Percentiles rank a stretch among this genome's conserved stretches.
Conservation (phyloP, 495 filamentous ascomycete species). For the Penicillium flavigenum region DNA sequence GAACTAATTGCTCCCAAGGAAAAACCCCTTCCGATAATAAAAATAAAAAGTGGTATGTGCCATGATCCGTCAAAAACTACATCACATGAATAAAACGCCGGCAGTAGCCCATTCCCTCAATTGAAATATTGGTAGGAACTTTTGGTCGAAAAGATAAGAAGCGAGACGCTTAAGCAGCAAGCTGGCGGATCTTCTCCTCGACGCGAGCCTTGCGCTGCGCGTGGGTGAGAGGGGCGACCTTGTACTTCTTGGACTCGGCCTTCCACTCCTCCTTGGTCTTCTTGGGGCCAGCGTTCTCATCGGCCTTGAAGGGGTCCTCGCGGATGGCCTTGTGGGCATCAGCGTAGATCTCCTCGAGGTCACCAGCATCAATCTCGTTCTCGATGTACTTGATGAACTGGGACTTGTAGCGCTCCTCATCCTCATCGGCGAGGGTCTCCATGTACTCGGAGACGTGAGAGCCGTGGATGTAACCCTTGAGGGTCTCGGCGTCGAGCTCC, state of each 20-base stretch:
- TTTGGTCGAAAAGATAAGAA: slow-evolving; percentile 22
- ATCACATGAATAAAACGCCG: slow-evolving; percentile 33
- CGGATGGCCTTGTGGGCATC: slow-evolving; percentile 97
- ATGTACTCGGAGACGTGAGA: slow-evolving; percentile 99
- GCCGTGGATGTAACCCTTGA: slow-evolving; percentile 98
- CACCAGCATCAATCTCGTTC: slow-evolving; percentile 92
- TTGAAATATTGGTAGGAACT: slow-evolving; percentile 23
- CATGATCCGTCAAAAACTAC: slow-evolving; percentile 34
- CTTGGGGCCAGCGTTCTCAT: slow-evolving; percentile 71
- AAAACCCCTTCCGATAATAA: slow-evolving; percentile 19
- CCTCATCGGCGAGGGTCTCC: slow-evolving; percentile 98
- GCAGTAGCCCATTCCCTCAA: slow-evolving; percentile 30
- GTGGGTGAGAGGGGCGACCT: slow-evolving; percentile 69
- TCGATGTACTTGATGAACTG: slow-evolving; percentile 98
- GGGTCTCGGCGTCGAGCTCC: slow-evolving; percentile 93
- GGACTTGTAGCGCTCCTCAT: slow-evolving; percentile 98
- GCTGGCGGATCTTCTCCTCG: slow-evolving; percentile 80
- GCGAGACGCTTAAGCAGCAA: slow-evolving; percentile 42
- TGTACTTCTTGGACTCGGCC: slow-evolving; percentile 89
- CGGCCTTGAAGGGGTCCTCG: slow-evolving; percentile 96
- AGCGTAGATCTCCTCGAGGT: slow-evolving; percentile 92
- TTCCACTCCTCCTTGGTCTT: slow-evolving; percentile 98
- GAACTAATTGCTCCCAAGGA: slow-evolving; percentile 34
- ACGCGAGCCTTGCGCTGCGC: slow-evolving; percentile 76
- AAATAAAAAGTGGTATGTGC: slow-evolving; percentile 34